phyloP scores from a whole-genome alignment of 805 yeast genomes.

The Brettanomyces nanus region DNA sequence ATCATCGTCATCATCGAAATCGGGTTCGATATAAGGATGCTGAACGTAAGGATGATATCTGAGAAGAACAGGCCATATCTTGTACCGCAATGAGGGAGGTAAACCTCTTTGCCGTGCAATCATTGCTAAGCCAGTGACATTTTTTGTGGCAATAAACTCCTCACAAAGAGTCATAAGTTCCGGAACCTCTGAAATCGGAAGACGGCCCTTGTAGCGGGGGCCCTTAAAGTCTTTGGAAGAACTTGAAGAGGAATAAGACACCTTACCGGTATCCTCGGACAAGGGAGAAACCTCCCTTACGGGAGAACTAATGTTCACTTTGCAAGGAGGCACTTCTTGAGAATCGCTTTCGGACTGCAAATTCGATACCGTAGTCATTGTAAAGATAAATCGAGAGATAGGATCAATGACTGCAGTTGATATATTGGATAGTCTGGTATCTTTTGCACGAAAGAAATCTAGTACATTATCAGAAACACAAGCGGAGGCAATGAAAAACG shows the following conservation, averaged over 20 bases:
- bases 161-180: slow-evolving; percentile 48
- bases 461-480: too few relatives aligned
- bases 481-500: too few relatives aligned
- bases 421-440: too few relatives aligned
- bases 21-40: slow-evolving; percentile 66
- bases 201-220: slow-evolving; percentile 26
- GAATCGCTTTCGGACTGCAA: too few relatives aligned
- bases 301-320: too few relatives aligned
- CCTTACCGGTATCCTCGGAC: too few relatives aligned
- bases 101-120: slow-evolving; percentile 78
- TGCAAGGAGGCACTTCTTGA: too few relatives aligned
- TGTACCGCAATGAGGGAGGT: slow-evolving; percentile 71
- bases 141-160: slow-evolving; percentile 45
- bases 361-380: too few relatives aligned
- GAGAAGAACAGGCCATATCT: slow-evolving; percentile 78
- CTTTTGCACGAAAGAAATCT: too few relatives aligned
- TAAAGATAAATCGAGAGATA: too few relatives aligned
- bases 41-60: slow-evolving; percentile 80
- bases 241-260: not conserved
- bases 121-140: slow-evolving; percentile 69
- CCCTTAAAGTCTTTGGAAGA: slow-evolving; percentile 14
- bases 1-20: slow-evolving; percentile 32
- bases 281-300: too few relatives aligned
- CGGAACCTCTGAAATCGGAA: slow-evolving; percentile 38
- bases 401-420: too few relatives aligned